A percentile compares a stretch with the other conserved stretches of the same genome.
Evolutionary conservation across 352 stramenopile species (phyloP).

Genomic region (Pythium insidiosum): DNA sequence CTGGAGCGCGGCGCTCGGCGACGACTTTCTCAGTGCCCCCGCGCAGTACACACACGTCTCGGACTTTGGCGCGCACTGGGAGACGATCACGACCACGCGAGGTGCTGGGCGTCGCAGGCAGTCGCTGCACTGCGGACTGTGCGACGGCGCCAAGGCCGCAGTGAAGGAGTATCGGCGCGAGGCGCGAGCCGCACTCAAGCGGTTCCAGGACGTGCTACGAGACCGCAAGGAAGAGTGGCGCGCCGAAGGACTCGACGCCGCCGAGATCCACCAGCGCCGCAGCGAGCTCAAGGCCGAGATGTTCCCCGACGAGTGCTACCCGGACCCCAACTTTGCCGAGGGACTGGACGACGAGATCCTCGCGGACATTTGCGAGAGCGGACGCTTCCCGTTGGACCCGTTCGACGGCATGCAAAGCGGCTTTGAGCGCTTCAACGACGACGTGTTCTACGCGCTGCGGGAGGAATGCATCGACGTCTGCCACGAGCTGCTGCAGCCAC

Average conservation of each 20-base stretch:
- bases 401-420: conserved; percentile 25
- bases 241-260: conserved; percentile 26
- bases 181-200: conserved; percentile 24
- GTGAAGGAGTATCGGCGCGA: conserved; percentile 32
- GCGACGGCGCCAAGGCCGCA: conserved; percentile 20
- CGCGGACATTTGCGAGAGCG: conserved; percentile 42
- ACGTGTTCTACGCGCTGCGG: conserved; percentile 37
- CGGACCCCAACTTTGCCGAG: conserved; percentile 36
- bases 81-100: conserved; percentile 10
- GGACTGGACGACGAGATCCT: conserved; percentile 36
- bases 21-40: conserved; percentile 21
- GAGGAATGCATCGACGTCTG: conserved; percentile 30
- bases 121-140: conserved; percentile 23
- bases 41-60: conserved; percentile 34
- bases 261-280: conserved; percentile 40
- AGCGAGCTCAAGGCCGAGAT: conserved; percentile 38
- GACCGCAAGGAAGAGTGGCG: conserved; percentile 25
- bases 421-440: conserved; percentile 36
- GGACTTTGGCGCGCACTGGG: conserved; percentile 44
- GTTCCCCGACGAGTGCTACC: conserved; percentile 41
- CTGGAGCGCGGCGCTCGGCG: conserved; percentile 14
- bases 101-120: conserved; percentile 15
- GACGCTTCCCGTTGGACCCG: conserved; percentile 33
- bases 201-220: conserved; percentile 31
- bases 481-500: conserved; percentile 22